Percentiles rank a stretch among this genome's conserved stretches.
Conservation (phyloP, 2,329 filamentous ascomycete genomes). For the Neodidymelliopsis sp. region DNA sequence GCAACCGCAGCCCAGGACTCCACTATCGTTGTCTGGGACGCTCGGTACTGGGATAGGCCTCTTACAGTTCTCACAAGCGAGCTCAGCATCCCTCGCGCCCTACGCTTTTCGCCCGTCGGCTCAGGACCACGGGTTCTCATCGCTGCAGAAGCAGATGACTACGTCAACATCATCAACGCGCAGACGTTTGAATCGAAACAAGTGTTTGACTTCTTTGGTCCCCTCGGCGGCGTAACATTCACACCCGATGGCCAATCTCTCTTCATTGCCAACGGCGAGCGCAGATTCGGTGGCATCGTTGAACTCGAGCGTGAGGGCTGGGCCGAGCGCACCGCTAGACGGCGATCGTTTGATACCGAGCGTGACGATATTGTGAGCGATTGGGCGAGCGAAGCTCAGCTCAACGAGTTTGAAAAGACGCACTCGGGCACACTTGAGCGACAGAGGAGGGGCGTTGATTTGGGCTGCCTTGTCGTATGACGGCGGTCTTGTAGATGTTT, state of each 20-base stretch:
- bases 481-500: slow-evolving; percentile 39
- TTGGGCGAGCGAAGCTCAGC: slow-evolving; percentile 33
- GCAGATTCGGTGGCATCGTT: slow-evolving; percentile 70
- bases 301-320: slow-evolving; percentile 62
- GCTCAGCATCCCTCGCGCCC: slow-evolving; percentile 72
- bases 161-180: slow-evolving; percentile 74
- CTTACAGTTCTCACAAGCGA: slow-evolving; percentile 66
- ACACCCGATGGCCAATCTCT: slow-evolving; percentile 72
- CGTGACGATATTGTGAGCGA: slow-evolving; percentile 27
- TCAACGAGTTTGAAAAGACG: slow-evolving; percentile 23
- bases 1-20: slow-evolving; percentile 81
- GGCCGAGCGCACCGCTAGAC: slow-evolving; percentile 26
- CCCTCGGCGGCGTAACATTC: slow-evolving; percentile 73
- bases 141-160: slow-evolving; percentile 78
- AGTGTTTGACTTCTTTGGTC: slow-evolving; percentile 76
- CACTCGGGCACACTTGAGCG: slow-evolving; percentile 25
- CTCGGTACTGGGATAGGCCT: slow-evolving; percentile 69
- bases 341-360: slow-evolving; percentile 9
- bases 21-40: slow-evolving; percentile 77
- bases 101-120: slow-evolving; percentile 76
- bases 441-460: slow-evolving; percentile 33
- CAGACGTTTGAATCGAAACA: slow-evolving; percentile 70
- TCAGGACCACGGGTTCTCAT: slow-evolving; percentile 72
- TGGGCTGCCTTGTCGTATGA: slow-evolving; percentile 40
- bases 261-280: slow-evolving; percentile 73